Evolutionary conservation across 345 rosid species (phyloP).

Genomic region (Citrus mangshanensis): DNA sequence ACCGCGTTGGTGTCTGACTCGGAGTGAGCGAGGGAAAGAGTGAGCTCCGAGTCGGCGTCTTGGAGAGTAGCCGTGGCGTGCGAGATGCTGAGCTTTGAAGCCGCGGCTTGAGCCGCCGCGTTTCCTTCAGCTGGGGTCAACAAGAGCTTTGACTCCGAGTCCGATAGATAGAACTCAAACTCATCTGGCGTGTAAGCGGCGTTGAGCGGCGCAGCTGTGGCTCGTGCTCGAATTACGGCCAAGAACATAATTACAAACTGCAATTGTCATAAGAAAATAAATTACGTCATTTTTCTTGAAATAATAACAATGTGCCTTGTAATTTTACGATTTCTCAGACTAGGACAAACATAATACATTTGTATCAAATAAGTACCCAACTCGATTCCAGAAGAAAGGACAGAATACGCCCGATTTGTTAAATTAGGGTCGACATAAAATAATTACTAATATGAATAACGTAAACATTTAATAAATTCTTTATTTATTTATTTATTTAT

Average conservation of each 20-base stretch:
- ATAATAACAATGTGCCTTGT: background rate
- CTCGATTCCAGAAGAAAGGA: background rate
- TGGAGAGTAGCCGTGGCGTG: constrained; percentile 41
- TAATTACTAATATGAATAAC: too few species aligned
- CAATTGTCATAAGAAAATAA: background rate
- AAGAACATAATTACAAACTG: constrained; percentile 33
- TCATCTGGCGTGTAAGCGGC: constrained; percentile 67
- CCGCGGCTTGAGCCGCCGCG: constrained; percentile 53
- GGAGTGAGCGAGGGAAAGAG: constrained; percentile 25
- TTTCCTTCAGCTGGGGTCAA: constrained; percentile 46
- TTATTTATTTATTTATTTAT: too few species aligned
- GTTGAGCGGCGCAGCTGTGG: constrained; percentile 70
- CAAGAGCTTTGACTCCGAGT: constrained; percentile 63
- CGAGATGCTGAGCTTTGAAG: constrained; percentile 50
- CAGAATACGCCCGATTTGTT: too few species aligned
- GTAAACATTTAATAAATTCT: too few species aligned
- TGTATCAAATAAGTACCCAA: background rate
- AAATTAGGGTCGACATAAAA: too few species aligned
- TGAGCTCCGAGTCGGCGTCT: constrained; percentile 28
- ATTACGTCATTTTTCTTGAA: too few species aligned
- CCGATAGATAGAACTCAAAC: constrained; percentile 70
- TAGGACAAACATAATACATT: background rate
- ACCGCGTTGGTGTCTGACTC: constrained; percentile 18
- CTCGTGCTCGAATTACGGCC: constrained; percentile 50
- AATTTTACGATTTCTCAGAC: background rate